Conservation (phyloP, 371 early-diverging fungal species). For the Mucor piriformis region DNA sequence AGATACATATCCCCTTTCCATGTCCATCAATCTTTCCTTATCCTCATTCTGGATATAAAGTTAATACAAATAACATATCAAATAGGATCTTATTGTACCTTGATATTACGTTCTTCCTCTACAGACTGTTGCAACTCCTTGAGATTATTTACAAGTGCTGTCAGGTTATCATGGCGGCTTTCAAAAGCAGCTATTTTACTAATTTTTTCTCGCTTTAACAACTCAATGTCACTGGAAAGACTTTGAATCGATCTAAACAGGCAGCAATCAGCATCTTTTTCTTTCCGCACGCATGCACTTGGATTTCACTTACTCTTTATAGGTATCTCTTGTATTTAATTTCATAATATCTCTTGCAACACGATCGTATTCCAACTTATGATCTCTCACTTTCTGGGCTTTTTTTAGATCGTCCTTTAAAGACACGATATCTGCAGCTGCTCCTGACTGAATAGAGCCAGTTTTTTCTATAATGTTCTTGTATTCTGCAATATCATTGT, state of each 20-base stretch:
- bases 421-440: constrained; percentile 38
- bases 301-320: constrained; percentile 43
- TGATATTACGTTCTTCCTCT: constrained; percentile 38
- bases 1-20: constrained; percentile 46
- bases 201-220: constrained; percentile 38
- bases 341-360: constrained; percentile 58
- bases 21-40: constrained; percentile 38
- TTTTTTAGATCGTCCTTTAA: constrained; percentile 50
- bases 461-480: constrained; percentile 37
- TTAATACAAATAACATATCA: background rate
- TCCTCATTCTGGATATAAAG: constrained; percentile 31
- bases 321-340: constrained; percentile 47
- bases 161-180: constrained; percentile 34
- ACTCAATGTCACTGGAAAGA: constrained; percentile 40
- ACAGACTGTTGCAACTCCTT: constrained; percentile 38
- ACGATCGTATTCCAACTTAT: constrained; percentile 61
- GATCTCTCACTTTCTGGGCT: constrained; percentile 50
- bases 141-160: constrained; percentile 23
- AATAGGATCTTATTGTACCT: constrained; percentile 21
- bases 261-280: too few species aligned
- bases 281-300: too few species aligned
- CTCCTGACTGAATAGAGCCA: constrained; percentile 29
- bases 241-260: constrained; percentile 34
- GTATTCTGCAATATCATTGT: constrained; percentile 50
- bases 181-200: constrained; percentile 32